phyloP scores from a whole-genome alignment of 257 asterid species.

The Nicotiana tabacum region DNA sequence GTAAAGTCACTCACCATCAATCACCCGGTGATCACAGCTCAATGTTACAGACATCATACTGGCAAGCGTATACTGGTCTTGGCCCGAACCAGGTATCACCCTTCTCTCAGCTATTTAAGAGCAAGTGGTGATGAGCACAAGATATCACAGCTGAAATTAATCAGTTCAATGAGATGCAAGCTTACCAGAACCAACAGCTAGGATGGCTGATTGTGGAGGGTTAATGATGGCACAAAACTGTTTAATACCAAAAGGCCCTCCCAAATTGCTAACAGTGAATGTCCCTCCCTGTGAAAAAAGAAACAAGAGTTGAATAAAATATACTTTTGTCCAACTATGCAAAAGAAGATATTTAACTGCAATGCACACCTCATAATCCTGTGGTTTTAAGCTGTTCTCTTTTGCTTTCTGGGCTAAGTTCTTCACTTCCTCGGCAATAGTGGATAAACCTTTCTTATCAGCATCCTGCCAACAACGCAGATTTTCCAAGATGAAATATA shows the following conservation, averaged over 20 bases:
- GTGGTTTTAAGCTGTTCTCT: slow-evolving; percentile 86
- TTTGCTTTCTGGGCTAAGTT: slow-evolving; percentile 75
- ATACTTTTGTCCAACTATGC: not conserved
- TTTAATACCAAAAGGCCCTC: slow-evolving; percentile 97
- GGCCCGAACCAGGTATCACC: slow-evolving; percentile 65
- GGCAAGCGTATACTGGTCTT: slow-evolving; percentile 53
- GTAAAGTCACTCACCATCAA: slow-evolving; percentile 63
- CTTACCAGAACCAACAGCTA: slow-evolving; percentile 92
- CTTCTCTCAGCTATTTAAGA: slow-evolving; percentile 79
- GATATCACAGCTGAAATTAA: not conserved
- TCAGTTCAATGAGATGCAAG: slow-evolving; percentile 5
- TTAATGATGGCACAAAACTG: slow-evolving; percentile 95
- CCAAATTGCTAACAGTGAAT: slow-evolving; percentile 84
- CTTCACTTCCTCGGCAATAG: slow-evolving; percentile 82
- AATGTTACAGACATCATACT: slow-evolving; percentile 77
- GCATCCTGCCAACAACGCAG: slow-evolving; percentile 60
- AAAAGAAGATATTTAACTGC: not conserved
- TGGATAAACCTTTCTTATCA: slow-evolving; percentile 89
- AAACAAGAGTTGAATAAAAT: not conserved
- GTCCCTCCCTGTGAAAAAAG: slow-evolving; percentile 77
- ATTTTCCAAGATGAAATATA: slow-evolving; percentile 12
- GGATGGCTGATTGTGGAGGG: slow-evolving; percentile 95
- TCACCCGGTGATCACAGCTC: slow-evolving; percentile 97
- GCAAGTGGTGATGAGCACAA: slow-evolving; percentile 9
- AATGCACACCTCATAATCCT: slow-evolving; percentile 75